Evolutionary conservation across 129 eudicot genomes (phyloP).

Genomic region (Pittosporum tobira): DNA sequence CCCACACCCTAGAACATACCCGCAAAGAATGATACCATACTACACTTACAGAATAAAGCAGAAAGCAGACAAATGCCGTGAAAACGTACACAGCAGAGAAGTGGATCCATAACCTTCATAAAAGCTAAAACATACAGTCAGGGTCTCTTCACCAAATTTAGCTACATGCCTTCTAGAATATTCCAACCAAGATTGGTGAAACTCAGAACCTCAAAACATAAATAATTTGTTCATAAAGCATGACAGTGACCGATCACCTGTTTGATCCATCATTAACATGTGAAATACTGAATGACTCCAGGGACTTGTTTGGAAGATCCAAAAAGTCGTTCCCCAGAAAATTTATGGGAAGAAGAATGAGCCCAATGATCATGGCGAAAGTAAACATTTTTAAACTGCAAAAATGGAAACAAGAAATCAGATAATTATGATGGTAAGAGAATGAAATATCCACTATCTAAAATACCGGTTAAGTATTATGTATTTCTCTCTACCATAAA

Average conservation of each 20-base stretch:
- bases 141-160: conserved; percentile 7
- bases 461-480: neutral
- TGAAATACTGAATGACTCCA: conserved; percentile 81
- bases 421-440: conserved; percentile 1
- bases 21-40: conserved; percentile 5
- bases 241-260: conserved; percentile 30
- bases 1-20: neutral
- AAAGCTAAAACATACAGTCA: conserved; percentile 16
- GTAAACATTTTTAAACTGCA: conserved; percentile 66
- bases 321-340: conserved; percentile 61
- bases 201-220: neutral
- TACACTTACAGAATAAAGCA: conserved; percentile 67
- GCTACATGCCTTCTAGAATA: neutral
- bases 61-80: conserved; percentile 80
- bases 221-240: conserved; percentile 1
- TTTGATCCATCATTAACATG: conserved; percentile 88
- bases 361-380: conserved; percentile 67
- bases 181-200: neutral
- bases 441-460: neutral
- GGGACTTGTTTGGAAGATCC: conserved; percentile 51
- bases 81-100: conserved; percentile 62
- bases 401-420: conserved; percentile 13
- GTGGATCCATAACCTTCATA: conserved; percentile 91
- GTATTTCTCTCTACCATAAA: neutral
- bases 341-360: conserved; percentile 80